Conservation (phyloP, 192 early-diverging fungal species). For the Cetraspora pellucida region DNA sequence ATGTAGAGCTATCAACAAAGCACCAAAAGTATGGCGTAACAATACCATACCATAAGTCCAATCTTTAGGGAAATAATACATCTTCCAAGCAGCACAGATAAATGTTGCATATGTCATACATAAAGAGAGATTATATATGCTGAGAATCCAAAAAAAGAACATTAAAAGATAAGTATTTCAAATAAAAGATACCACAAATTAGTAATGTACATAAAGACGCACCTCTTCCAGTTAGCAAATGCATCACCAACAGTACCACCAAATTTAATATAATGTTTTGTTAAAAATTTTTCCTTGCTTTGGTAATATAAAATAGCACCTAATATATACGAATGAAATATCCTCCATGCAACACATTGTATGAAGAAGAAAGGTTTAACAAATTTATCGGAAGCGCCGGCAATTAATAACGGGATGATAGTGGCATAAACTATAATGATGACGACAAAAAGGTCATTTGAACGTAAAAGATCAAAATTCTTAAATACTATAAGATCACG, state of each 20-base stretch:
- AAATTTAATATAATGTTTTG: slow-evolving; percentile 89
- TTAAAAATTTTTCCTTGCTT: slow-evolving; percentile 80
- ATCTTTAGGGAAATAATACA: slow-evolving; percentile 74
- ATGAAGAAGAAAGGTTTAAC: slow-evolving; percentile 52
- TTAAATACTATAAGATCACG: slow-evolving; percentile 88
- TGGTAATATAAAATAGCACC: slow-evolving; percentile 81
- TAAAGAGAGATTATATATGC: slow-evolving; percentile 88
- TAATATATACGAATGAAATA: slow-evolving; percentile 80
- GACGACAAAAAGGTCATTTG: slow-evolving; percentile 79
- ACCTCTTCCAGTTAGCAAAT: slow-evolving; percentile 93
- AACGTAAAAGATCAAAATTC: slow-evolving; percentile 88
- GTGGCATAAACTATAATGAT: slow-evolving; percentile 77
- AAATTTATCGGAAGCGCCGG: slow-evolving; percentile 41
- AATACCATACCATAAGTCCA: slow-evolving; percentile 73
- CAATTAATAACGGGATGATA: slow-evolving; percentile 61
- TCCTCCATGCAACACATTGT: slow-evolving; percentile 86
- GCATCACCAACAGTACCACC: slow-evolving; percentile 88
- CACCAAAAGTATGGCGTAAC: slow-evolving; percentile 81
- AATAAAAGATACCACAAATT: background rate
- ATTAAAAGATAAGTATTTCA: slow-evolving; percentile 19
- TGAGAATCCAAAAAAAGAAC: slow-evolving; percentile 33
- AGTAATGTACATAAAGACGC: slow-evolving; percentile 27
- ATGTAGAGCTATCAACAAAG: slow-evolving; percentile 83
- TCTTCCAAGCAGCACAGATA: slow-evolving; percentile 74
- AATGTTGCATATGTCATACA: slow-evolving; percentile 93